A percentile compares a stretch with the other conserved stretches of the same genome.
These are phyloP conservation scores for Arthrobotrys sinensis DNA, from an alignment of 2,329 filamentous ascomycete genomes.

Conservation along the genomic window DNA sequence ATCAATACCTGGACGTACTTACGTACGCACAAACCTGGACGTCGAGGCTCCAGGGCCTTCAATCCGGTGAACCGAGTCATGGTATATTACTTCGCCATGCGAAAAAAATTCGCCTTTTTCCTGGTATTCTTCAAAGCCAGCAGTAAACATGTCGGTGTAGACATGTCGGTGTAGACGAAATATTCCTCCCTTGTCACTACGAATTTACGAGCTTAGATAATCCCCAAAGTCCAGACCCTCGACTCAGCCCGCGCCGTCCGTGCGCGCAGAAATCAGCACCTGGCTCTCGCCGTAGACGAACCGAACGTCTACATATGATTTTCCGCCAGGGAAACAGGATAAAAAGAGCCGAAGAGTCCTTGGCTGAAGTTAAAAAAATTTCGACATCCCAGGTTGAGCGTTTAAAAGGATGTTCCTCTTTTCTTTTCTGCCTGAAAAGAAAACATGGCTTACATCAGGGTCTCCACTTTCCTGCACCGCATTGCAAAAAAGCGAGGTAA, in stretches of 20 bases:
- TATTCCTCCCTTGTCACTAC: not conserved
- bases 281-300: constrained; percentile 18
- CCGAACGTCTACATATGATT: constrained; percentile 18
- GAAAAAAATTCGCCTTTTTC: not conserved
- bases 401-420: constrained; percentile 20
- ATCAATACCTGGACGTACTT: not conserved
- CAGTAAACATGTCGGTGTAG: not conserved
- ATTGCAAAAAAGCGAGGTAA: constrained; percentile 16
- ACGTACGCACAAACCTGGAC: not conserved
- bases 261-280: constrained; percentile 13
- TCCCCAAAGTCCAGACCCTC: constrained; percentile 38
- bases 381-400: not conserved
- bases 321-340: constrained; percentile 18
- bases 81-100: not conserved
- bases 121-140: constrained; percentile 3
- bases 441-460: constrained; percentile 24
- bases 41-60: constrained; percentile 21
- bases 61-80: constrained; percentile 11
- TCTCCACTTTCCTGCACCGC: not conserved
- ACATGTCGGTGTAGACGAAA: constrained; percentile 3
- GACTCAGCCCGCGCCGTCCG: constrained; percentile 2
- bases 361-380: constrained; percentile 5
- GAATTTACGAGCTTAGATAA: constrained; percentile 30
- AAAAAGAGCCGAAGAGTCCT: constrained; percentile 28
- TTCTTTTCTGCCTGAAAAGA: constrained; percentile 49